Conservation (phyloP, 2,329 filamentous ascomycete species). For the Epichloe glyceriae region DNA sequence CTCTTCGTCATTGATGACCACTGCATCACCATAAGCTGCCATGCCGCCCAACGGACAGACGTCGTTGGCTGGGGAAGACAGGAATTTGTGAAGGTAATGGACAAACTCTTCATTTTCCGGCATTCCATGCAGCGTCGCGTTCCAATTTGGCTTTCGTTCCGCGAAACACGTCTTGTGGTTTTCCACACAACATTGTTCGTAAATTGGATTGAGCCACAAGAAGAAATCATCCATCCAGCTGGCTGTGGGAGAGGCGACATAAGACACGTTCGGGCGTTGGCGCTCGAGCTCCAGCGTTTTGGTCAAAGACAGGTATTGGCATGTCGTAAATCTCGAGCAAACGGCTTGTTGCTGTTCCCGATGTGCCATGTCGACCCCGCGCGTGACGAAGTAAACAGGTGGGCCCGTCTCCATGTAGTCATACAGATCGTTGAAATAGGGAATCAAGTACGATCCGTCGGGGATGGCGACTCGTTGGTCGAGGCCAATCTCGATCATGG, state of each 20-base stretch:
- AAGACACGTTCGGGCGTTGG: constrained; percentile 77
- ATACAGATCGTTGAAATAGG: constrained; percentile 94
- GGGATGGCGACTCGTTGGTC: constrained; percentile 94
- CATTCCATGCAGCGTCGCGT: constrained; percentile 81
- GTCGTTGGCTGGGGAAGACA: constrained; percentile 64
- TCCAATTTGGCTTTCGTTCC: constrained; percentile 68
- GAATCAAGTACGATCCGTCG: constrained; percentile 84
- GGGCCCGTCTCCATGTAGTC: constrained; percentile 83
- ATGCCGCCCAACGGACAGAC: constrained; percentile 81
- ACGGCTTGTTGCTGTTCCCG: constrained; percentile 69
- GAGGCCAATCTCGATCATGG: constrained; percentile 71
- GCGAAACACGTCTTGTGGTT: constrained; percentile 64
- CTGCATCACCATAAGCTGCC: constrained; percentile 73
- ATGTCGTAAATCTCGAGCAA: constrained; percentile 84
- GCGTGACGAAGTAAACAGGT: constrained; percentile 91
- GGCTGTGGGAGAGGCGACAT: constrained; percentile 75
- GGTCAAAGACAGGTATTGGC: constrained; percentile 67
- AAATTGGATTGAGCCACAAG: constrained; percentile 83
- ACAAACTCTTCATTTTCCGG: constrained; percentile 87
- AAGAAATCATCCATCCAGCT: constrained; percentile 98
- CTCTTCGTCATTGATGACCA: constrained; percentile 60
- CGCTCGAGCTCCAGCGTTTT: constrained; percentile 91
- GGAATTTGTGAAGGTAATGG: constrained; percentile 71
- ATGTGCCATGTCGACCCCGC: constrained; percentile 65
- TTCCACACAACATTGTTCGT: constrained; percentile 59